Evolutionary conservation across 2,329 filamentous ascomycete species (phyloP).

Genomic region (Neoarthrinium moseri): DNA sequence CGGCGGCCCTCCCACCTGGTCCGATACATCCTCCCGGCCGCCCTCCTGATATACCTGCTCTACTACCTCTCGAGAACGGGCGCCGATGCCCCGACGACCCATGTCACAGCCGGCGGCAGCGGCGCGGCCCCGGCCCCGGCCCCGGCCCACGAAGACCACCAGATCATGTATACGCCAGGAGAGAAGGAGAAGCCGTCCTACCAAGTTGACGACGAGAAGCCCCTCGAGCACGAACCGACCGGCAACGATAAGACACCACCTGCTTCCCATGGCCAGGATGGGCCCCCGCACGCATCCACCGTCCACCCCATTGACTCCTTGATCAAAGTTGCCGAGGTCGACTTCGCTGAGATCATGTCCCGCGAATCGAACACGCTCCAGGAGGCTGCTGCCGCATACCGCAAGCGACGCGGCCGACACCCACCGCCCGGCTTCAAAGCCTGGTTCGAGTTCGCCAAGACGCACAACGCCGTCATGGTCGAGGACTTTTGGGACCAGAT

Average conservation of each 20-base stretch:
- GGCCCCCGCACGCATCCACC: slow-evolving; percentile 12
- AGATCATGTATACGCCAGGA: background rate
- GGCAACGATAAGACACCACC: too few species aligned
- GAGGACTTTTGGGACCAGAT: slow-evolving; percentile 54
- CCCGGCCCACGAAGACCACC: slow-evolving; percentile 1
- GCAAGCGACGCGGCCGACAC: slow-evolving; percentile 44
- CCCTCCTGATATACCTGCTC: slow-evolving; percentile 32
- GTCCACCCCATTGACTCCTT: slow-evolving; percentile 45
- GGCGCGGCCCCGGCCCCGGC: background rate
- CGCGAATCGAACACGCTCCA: slow-evolving; percentile 41
- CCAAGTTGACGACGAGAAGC: slow-evolving; percentile 10
- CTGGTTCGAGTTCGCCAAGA: slow-evolving; percentile 44
- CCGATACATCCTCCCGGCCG: slow-evolving; percentile 37
- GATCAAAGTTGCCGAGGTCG: slow-evolving; percentile 36
- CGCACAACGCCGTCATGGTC: slow-evolving; percentile 40
- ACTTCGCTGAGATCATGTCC: slow-evolving; percentile 35
- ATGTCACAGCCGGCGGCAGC: slow-evolving; percentile 16
- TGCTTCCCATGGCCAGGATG: slow-evolving; percentile 12
- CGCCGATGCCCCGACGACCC: slow-evolving; percentile 13
- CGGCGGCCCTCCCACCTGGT: slow-evolving; percentile 42
- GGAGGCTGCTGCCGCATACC: slow-evolving; percentile 44
- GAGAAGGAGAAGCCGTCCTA: background rate
- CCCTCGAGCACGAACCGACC: slow-evolving; percentile 12
- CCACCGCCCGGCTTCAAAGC: slow-evolving; percentile 48
- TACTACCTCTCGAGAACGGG: slow-evolving; percentile 29